Base-by-base conservation (phyloP, 129 eudicot genomes). In the Lactuca sativa region DNA sequence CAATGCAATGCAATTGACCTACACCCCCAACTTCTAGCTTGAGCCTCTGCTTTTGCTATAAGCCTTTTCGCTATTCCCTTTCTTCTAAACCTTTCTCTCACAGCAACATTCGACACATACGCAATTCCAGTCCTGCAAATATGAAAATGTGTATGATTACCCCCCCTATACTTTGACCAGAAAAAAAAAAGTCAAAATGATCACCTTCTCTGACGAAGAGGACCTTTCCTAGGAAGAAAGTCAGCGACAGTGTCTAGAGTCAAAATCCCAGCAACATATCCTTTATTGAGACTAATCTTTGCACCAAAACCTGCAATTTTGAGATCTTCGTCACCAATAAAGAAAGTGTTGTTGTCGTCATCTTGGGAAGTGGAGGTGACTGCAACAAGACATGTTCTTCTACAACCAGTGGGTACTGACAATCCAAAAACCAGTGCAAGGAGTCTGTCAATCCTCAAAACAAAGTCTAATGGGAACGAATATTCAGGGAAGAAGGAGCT, bases 401-500 rank as follows among this genome's bases (percentile, higher is more conserved):
- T 82, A 77, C 99, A 95, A 51, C 99, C 99, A 63, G 40, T 74
- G 34, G 97, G 99, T 54, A 88, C 82, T 10, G 97, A 82, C 80
- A 87, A 84, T 69, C 97, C 97, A 83, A 87, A 85, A 59, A 90
- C 82, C 86, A 90, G 87, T 6, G 88, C 99, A 49, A 90, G 65
- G 34, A 90, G 80, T 72, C 99, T 84, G 51, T 95, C 91, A 49
- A 95, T 58, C 81, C 99, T 87, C 78, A 90, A 62, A 32, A 90
- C 83, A 53, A 90, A 88, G 75, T 90, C 96, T 63, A 87, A 76
- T 16, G 99, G 99, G 83, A 95, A 95, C 12, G 96, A 66, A 64
- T 87, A 87, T 65, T 86, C 91, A 9, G 99, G 99, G 79, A 90
- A 95, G 89, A 95, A 95, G 63, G 99, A 95, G 81, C 97, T 90